phyloP scores from a whole-genome alignment of 305 asterid species.

The Salvia sclarea region DNA sequence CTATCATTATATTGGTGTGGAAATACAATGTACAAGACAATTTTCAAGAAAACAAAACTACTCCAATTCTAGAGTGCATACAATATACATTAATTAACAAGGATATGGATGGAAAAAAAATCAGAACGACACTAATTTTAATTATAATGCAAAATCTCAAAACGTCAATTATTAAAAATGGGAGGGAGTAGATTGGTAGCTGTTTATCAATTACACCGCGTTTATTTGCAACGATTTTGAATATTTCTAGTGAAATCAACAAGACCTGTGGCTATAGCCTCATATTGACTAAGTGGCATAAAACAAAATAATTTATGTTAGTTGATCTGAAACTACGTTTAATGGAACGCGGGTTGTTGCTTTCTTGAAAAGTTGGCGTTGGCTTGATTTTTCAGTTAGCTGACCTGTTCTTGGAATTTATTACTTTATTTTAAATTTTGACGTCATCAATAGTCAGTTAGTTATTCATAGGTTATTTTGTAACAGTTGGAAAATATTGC shows the following conservation, averaged over 20 bases:
- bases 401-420: not conserved
- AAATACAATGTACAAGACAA: too few species aligned
- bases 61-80: too few species aligned
- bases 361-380: constrained; percentile 20
- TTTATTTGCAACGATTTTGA: not conserved
- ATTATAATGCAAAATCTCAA: too few species aligned
- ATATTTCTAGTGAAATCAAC: not conserved
- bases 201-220: not conserved
- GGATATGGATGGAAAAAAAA: too few species aligned
- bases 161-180: too few species aligned
- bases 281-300: constrained; percentile 8
- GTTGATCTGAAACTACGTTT: not conserved
- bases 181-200: too few species aligned
- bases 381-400: not conserved
- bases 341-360: constrained; percentile 5
- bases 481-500: not conserved
- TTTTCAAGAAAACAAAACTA: too few species aligned
- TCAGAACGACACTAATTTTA: too few species aligned
- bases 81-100: too few species aligned
- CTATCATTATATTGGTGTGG: too few species aligned
- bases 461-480: not conserved
- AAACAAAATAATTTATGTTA: not conserved
- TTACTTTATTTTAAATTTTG: too few species aligned
- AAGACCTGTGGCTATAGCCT: not conserved
- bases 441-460: not conserved